Conservation (phyloP, 441 rosid species). For the Heliophila coronopifolia region DNA sequence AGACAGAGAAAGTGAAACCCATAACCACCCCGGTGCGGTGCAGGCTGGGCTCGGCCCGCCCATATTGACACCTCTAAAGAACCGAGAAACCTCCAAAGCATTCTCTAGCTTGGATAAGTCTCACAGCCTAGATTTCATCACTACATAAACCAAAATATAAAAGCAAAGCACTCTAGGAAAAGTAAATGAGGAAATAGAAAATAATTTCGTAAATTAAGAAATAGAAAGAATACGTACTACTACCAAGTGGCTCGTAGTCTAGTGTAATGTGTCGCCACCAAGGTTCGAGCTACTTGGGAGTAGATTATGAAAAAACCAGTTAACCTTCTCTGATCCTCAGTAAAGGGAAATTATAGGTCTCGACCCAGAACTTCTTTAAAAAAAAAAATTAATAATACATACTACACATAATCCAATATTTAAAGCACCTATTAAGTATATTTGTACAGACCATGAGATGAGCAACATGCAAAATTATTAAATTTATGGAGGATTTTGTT, state of each 20-base stretch:
- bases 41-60: no score
- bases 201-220: not conserved
- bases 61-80: no score
- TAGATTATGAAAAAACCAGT: no score
- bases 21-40: no score
- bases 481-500: conserved; percentile 14
- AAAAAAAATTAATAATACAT: not conserved
- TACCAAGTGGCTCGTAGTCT: no score
- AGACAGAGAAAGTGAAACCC: no score
- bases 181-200: not conserved
- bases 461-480: not conserved
- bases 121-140: not conserved
- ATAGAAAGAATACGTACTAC: no score
- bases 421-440: conserved; percentile 1
- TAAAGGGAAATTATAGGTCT: no score
- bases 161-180: not conserved
- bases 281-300: no score
- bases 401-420: not conserved
- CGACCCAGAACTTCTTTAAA: no score
- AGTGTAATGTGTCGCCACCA: no score
- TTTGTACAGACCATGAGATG: conserved; percentile 17
- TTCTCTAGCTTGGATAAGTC: not conserved
- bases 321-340: no score
- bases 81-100: not conserved
- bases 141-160: not conserved